Evolutionary conservation across 1,284 basidiomycete genomes (phyloP), one percentile per base, ranked within the genome.

Genomic region (Microbotryum violaceum): DNA sequence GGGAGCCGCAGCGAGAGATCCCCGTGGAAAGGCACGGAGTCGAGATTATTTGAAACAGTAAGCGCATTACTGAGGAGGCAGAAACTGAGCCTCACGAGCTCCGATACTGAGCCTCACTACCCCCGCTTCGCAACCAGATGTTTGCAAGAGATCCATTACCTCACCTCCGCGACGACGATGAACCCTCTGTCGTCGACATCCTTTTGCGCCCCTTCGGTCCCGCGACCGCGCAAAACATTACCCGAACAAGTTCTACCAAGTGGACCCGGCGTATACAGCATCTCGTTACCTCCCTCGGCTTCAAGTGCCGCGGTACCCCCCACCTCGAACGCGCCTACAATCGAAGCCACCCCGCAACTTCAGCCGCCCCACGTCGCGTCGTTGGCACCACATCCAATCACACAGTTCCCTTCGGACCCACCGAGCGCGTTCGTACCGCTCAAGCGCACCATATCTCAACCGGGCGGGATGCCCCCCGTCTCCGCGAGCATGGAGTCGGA

Each of bases 31-130:
- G 69, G 91, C 92, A 49, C 83, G 91, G 66, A 94, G 91, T 79
- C 82, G 93, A 61, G 96, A 98, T 66, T 99, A 97, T 76, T 82
- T 99, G 70, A 97, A 98, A 77, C 94, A 98, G 84, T 91, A 71
- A 70, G 87, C 82, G 8, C 37, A 7, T 33, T 20, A 12, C 21
- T 16, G 29, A 49, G 16, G 29, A 49, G 29, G 29, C 27, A 4
- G 21, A 6, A 20, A 14, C 20, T 18, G 23, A 49, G 12, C 31
- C 37, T 29, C 7, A 10, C 37, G 23, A 33, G n/a, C 48, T n/a
- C 21, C 46, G 14, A 42, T 18, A 16, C 14, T 18, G 37, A 42
- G 14, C 18, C 21, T 9, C 14, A 12, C 33, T 45, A 25, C 31
- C 42, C 48, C n/a, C 12, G 31, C 27, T n/a, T 23, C 23, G 27